Evolutionary conservation across 2,329 filamentous ascomycete species (phyloP).

Genomic region (Ophiostoma triangulosporum): DNA sequence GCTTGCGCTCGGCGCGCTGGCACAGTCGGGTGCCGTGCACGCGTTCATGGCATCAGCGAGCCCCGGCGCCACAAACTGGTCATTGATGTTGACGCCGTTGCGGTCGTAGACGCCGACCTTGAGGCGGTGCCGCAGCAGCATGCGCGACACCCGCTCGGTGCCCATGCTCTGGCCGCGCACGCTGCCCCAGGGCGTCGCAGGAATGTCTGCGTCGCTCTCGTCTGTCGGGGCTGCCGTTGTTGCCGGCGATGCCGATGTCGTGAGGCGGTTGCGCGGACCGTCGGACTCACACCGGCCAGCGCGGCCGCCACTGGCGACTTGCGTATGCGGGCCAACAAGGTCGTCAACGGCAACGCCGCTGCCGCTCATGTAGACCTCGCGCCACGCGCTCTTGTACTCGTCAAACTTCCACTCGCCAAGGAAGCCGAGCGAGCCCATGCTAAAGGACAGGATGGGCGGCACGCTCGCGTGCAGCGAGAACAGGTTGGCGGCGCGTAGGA

Average conservation of each 20-base stretch:
- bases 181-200: conserved; percentile 44
- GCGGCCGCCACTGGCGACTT: conserved; percentile 20
- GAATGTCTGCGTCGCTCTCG: conserved; percentile 3
- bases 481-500: conserved; percentile 70
- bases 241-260: conserved; percentile 4
- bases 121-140: conserved; percentile 75
- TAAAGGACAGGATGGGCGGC: conserved; percentile 85
- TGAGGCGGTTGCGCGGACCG: conserved; percentile 10
- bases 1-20: background rate
- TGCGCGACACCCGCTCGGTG: conserved; percentile 55
- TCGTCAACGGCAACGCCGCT: conserved; percentile 37
- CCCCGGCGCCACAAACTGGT: conserved; percentile 34
- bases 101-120: conserved; percentile 73
- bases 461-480: conserved; percentile 73
- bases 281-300: background rate
- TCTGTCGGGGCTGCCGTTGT: conserved; percentile 12
- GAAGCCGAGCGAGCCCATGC: conserved; percentile 92
- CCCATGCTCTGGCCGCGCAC: conserved; percentile 74
- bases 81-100: conserved; percentile 46
- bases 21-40: background rate
- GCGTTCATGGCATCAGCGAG: conserved; percentile 1
- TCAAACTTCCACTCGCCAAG: conserved; percentile 92
- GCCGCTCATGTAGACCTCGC: conserved; percentile 78
- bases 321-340: conserved; percentile 26
- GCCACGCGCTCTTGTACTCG: conserved; percentile 83